Evolutionary conservation across 2,329 filamentous ascomycete genomes (phyloP), one percentile per base, ranked within the genome.

Genomic region (Aspergillus viridinutans): DNA sequence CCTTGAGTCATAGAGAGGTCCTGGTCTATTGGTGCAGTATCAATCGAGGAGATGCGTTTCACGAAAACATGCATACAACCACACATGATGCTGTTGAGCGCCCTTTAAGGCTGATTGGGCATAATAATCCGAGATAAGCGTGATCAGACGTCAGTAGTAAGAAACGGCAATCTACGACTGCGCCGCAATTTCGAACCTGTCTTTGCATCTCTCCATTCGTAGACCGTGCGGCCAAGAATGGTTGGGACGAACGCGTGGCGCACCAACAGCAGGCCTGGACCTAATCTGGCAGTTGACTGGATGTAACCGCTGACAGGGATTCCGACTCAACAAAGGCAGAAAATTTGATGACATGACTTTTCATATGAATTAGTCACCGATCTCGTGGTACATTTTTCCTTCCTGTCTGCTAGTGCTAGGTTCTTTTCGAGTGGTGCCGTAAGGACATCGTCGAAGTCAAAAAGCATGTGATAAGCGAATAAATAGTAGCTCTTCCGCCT

Each of bases 381-480:
- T 45, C 42, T 23, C 10, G 21, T 47, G 43, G 43, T 23, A 47
- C 23, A 38, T 14, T 26, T 7, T 23, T 26, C 43, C 23, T 8
- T 23, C 42, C 20, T 43, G 40, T 43, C n/a, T 43, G n/a, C 40
- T 45, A 20, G 21, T 45, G 20, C 21, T 45, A 20, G 21, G 42
- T 9, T 4, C 21, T 21, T 43, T 43, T 45, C 10, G 32, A 17
- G 32, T 35, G 32, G 32, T 38, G 32, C 29, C 12, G 10, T 32
- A 32, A 32, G 29, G 1, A 32, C 29, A 45, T 49, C 25, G 17
- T 38, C 48, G 43, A 45, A 55, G 55, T 48, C 14, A 35, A 49
- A 52, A 53, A 56, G 55, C 58, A 64, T 63, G 61, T 64, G 59
- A 64, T 58, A 58, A 53, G 61, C 61, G 57, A 61, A 55, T 57